These are phyloP conservation scores for Paraglomus occultum DNA, from an alignment of 192 early-diverging fungal species.

Conservation along the genomic window DNA sequence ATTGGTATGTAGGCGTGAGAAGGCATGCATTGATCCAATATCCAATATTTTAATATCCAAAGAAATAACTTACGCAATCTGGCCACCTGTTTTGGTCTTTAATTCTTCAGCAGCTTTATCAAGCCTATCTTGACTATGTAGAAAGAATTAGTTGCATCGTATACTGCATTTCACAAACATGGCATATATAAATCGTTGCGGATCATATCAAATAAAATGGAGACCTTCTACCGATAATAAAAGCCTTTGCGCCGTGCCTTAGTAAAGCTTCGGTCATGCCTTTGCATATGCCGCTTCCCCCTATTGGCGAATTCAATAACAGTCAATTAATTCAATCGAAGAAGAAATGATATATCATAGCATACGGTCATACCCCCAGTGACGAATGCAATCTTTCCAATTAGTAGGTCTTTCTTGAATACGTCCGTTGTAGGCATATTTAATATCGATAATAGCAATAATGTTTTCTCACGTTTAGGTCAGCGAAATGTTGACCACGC, in stretches of 20 bases:
- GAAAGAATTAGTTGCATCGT: neutral
- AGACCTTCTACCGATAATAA: conserved; percentile 62
- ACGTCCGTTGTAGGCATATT: conserved; percentile 33
- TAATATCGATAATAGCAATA: no score
- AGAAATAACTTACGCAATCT: conserved; percentile 43
- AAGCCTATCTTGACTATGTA: conserved; percentile 51
- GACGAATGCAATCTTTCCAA: conserved; percentile 63
- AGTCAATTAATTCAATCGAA: conserved; percentile 13
- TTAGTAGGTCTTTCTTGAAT: conserved; percentile 48
- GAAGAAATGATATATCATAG: neutral
- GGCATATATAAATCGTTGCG: neutral
- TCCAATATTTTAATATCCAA: no score
- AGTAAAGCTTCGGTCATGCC: conserved; percentile 65
- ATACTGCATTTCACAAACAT: neutral
- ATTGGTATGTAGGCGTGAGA: neutral
- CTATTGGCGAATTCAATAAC: conserved; percentile 16
- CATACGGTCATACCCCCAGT: conserved; percentile 40
- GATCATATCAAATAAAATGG: neutral
- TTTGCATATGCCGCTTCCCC: conserved; percentile 68
- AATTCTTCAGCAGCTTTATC: conserved; percentile 67
- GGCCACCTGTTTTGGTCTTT: conserved; percentile 51
- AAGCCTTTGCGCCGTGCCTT: conserved; percentile 59
- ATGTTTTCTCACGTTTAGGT: no score
- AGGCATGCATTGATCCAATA: neutral
- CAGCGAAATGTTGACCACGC: no score